Evolutionary conservation across 345 rosid genomes (phyloP), one percentile per base, ranked within the genome.

Genomic region (Adansonia digitata): DNA sequence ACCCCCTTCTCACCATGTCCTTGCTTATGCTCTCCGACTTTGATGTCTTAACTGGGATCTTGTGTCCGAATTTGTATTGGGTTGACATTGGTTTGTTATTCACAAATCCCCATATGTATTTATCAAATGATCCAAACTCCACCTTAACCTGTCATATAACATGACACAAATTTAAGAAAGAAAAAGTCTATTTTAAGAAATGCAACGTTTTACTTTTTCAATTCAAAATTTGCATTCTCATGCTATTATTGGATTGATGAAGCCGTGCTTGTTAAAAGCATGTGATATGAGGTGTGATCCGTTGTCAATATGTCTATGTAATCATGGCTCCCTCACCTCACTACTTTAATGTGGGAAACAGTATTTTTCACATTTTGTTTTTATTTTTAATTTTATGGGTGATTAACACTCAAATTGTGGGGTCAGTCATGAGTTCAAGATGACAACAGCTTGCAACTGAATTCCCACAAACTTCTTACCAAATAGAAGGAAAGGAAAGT

Each of bases 1-100:
- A 87, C 1, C 91, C 94, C 34, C 90, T 82, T 78, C 87, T 82
- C 51, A 89, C 83, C 94, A 89, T 87, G 84, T 89, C 94, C 74
- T 87, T 89, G 87, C 94, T 89, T 77, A 89, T 87, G 75, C 77
- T 83, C 48, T 89, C 93, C 17, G 93, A 87, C 74, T 87, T 89
- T 39, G 93, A 87, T 3, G 93, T 89, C 86, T 87, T 89, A 1
- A 81, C 90, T 2, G 91, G 90, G 20, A 89, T 84, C 84, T 83
- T 89, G 76, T 87, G 83, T 5, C 91, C 87, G 14, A 84, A 84
- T 74, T 89, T 89, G 88, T 87, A 85, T 55, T 75, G 77, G 0
- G 86, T 82, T 5, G 82, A 77, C 75, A 89, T 83, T 5, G 93
- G 80, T 78, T 82, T 87, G 69, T 77, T 74, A 68, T 87, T 89